Base-by-base conservation (phyloP, 176 grass and related monocot species). In the Oryza brachyantha region DNA sequence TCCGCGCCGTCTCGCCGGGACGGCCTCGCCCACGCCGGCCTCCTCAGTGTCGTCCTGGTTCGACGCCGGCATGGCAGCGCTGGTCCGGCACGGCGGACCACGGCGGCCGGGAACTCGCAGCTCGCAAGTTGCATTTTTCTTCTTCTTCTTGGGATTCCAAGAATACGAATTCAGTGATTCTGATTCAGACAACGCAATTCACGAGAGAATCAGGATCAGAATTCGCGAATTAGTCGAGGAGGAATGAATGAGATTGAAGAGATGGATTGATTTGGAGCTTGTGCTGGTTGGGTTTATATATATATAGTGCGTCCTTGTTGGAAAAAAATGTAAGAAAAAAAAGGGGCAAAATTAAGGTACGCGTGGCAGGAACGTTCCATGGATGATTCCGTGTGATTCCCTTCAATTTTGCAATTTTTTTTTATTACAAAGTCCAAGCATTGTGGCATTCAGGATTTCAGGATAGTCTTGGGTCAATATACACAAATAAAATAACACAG, bases 1-100 rank as follows among this genome's bases (percentile, higher is more conserved):
- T 83, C 81, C 43, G 42, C 81, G 28, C 62, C 54, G 72, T 76
- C 72, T 26, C 62, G 72, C 14, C 34, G 64, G 26, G 26, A 2
- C 5, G 22, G 36, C 17, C 3, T 17, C 63, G 31, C 61, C 63
- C 2, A 4, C 31, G 63, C 4, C 0, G 63, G 36, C 63, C 19
- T n/a, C 34, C 34, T n/a, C 34, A 10, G 12, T 19, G 21, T 22
- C 32, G 1, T 36, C 8, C 14, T 7, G 0, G 61, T 8, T 19
- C 14, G 61, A 19, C 29, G 3, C 32, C 63, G 26, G 31, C 3
- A 46, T 1, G 43, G 13, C 4, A 46, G 48, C 17, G 19, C 48
- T 5, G 48, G 17, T n/a, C 17, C 64, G 27, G 13, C 27, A 17
- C 4, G 13, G 46, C 50, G 12, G 60, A 72, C 17, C 7, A 19